These are phyloP conservation scores for Corchorus olitorius DNA, from an alignment of 345 rosid species.

Conservation along the genomic window DNA sequence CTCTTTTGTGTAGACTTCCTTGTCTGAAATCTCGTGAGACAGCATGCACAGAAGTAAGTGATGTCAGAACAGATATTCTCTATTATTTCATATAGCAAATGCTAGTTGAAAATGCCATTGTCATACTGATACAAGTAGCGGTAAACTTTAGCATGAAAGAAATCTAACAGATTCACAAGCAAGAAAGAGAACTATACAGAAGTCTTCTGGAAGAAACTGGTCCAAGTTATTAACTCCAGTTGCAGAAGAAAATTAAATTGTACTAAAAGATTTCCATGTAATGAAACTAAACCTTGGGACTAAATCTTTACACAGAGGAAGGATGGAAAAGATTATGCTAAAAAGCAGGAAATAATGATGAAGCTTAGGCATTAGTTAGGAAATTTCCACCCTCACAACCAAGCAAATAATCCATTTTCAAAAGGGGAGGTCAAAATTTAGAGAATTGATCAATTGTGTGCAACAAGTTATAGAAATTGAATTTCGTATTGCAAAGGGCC, in stretches of 20 bases:
- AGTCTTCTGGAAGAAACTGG: neutral
- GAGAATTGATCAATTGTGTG: too few relatives aligned
- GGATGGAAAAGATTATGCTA: neutral
- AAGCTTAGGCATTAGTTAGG: too few relatives aligned
- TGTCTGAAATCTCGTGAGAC: constrained; percentile 35
- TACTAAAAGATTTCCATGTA: neutral
- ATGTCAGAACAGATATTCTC: constrained; percentile 17
- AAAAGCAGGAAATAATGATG: too few relatives aligned
- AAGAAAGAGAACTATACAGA: neutral
- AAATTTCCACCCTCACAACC: too few relatives aligned
- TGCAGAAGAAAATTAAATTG: neutral
- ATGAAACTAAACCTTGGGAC: neutral
- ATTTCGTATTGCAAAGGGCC: too few relatives aligned
- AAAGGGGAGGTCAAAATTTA: too few relatives aligned
- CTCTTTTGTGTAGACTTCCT: constrained; percentile 60
- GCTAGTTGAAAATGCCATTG: neutral
- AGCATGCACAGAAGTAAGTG: constrained; percentile 21
- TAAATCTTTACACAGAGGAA: too few relatives aligned
- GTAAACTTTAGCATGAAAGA: neutral
- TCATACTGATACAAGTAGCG: neutral
- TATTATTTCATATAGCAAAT: neutral
- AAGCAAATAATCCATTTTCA: too few relatives aligned
- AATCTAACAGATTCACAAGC: neutral
- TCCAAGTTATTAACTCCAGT: too few relatives aligned
- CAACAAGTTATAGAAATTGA: too few relatives aligned